These are phyloP conservation scores for Inonotus hispidus DNA, from an alignment of 1,284 basidiomycete species.

Conservation along the genomic window DNA sequence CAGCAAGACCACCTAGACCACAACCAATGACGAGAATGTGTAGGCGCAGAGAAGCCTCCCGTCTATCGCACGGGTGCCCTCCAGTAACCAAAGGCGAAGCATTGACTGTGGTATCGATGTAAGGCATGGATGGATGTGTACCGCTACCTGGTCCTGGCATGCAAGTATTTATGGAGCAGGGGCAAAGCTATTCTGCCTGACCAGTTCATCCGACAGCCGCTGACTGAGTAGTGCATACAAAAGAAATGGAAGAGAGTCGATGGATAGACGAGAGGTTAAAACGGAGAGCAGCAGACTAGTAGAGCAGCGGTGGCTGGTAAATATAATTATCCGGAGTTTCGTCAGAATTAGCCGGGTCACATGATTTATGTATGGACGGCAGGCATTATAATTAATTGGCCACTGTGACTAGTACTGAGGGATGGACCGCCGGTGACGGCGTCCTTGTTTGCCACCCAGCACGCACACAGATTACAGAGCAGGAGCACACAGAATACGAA, in stretches of 20 bases:
- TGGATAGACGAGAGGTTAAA: too few relatives aligned
- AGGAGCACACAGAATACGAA: too few relatives aligned
- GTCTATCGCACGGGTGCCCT: slow-evolving; percentile 25
- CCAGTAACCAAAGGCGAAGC: not conserved
- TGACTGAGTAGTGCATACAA: not conserved
- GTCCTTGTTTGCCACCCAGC: too few relatives aligned
- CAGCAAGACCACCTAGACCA: slow-evolving; percentile 46
- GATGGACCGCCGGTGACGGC: too few relatives aligned
- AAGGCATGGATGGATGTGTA: not conserved
- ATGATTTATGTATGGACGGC: too few relatives aligned
- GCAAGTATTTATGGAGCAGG: not conserved
- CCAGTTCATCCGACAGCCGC: not conserved
- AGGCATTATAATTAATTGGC: too few relatives aligned
- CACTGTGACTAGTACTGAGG: too few relatives aligned
- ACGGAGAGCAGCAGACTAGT: too few relatives aligned
- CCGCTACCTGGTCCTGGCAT: not conserved
- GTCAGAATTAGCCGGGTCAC: not conserved
- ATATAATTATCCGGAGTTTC: too few relatives aligned
- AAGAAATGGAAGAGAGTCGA: not conserved
- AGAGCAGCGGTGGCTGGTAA: too few relatives aligned
- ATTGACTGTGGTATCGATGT: not conserved
- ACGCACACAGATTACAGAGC: too few relatives aligned
- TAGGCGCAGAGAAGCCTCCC: slow-evolving; percentile 28
- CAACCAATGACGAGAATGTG: slow-evolving; percentile 45
- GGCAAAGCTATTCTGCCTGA: not conserved